Percentiles rank a stretch among this genome's conserved stretches.
Evolutionary conservation across 2,329 filamentous ascomycete genomes (phyloP).

Genomic region (Colletotrichum lupini): DNA sequence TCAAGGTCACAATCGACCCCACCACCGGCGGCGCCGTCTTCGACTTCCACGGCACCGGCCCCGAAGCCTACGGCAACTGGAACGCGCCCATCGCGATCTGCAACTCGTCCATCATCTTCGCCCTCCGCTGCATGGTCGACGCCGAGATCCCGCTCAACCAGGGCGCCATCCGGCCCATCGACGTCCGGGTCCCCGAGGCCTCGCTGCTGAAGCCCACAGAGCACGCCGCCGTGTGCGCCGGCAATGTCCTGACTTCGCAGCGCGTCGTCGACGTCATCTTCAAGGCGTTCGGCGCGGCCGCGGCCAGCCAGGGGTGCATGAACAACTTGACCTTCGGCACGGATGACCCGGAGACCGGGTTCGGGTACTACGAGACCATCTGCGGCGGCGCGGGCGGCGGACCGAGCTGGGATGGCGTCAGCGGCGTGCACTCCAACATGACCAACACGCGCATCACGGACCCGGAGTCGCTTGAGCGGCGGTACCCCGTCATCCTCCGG

Average conservation of each 20-base stretch:
- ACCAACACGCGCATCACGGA: conserved; percentile 89
- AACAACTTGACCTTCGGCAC: conserved; percentile 87
- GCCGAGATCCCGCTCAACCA: conserved; percentile 49
- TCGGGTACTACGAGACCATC: conserved; percentile 90
- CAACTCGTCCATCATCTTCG: conserved; percentile 47
- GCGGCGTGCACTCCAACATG: conserved; percentile 84
- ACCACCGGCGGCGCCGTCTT: conserved; percentile 81
- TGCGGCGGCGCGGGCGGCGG: conserved; percentile 82
- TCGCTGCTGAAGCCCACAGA: conserved; percentile 47
- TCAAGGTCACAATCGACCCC: conserved; percentile 80
- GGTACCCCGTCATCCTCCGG: conserved; percentile 79
- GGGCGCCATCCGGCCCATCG: conserved; percentile 77
- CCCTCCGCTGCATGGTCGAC: conserved; percentile 46
- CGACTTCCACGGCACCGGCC: conserved; percentile 46
- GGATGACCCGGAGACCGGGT: conserved; percentile 64
- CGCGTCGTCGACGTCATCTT: conserved; percentile 74
- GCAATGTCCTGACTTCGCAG: conserved; percentile 47
- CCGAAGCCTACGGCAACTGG: conserved; percentile 44
- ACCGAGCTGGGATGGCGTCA: conserved; percentile 77
- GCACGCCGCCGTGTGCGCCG: conserved; percentile 47
- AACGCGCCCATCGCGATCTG: conserved; percentile 46
- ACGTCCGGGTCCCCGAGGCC: conserved; percentile 77
- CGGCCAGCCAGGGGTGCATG: conserved; percentile 81
- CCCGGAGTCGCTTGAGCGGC: conserved; percentile 79
- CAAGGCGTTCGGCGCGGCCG: conserved; percentile 79